Evolutionary conservation across 495 filamentous ascomycete genomes (phyloP).

Genomic region (Talaromyces wortmannii): DNA sequence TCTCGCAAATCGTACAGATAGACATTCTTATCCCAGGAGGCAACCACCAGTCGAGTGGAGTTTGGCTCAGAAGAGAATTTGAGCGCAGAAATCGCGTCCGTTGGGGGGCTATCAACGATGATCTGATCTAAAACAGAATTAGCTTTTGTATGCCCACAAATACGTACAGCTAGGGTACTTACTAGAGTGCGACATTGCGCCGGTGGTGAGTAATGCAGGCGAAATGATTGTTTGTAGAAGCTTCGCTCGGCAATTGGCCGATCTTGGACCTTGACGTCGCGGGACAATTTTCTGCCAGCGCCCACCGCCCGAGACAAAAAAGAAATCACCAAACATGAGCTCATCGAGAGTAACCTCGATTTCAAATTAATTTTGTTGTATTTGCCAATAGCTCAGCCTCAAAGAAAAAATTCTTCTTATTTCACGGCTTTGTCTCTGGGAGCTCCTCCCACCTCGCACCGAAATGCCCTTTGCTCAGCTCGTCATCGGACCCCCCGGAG

Average conservation of each 20-base stretch:
- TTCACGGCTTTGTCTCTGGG: background rate
- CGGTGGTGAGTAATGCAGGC: background rate
- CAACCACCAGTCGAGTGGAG: conserved; percentile 67
- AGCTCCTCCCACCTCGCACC: background rate
- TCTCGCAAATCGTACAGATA: conserved; percentile 79
- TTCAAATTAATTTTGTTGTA: background rate
- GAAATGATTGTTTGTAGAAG: background rate
- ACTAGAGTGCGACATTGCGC: conserved; percentile 6
- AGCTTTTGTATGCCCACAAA: background rate
- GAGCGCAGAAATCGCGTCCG: conserved; percentile 80
- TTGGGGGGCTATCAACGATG: conserved; percentile 56
- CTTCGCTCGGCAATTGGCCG: conserved; percentile 9
- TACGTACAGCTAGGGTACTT: background rate
- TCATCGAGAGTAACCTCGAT: background rate
- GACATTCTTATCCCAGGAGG: conserved; percentile 90
- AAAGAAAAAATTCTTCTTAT: too few relatives aligned
- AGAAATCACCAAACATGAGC: too few relatives aligned
- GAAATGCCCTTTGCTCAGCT: conserved; percentile 65
- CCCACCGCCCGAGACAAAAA: background rate
- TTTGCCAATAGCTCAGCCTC: too few relatives aligned
- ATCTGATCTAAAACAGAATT: conserved; percentile 29
- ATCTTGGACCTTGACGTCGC: conserved; percentile 15
- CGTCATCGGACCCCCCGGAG: conserved; percentile 85
- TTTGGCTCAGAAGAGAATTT: conserved; percentile 69
- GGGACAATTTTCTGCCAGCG: conserved; percentile 5